Percentiles rank a stretch among this genome's conserved stretches.
Evolutionary conservation across 306 rosid genomes (phyloP).

Genomic region (Vicia faba): DNA sequence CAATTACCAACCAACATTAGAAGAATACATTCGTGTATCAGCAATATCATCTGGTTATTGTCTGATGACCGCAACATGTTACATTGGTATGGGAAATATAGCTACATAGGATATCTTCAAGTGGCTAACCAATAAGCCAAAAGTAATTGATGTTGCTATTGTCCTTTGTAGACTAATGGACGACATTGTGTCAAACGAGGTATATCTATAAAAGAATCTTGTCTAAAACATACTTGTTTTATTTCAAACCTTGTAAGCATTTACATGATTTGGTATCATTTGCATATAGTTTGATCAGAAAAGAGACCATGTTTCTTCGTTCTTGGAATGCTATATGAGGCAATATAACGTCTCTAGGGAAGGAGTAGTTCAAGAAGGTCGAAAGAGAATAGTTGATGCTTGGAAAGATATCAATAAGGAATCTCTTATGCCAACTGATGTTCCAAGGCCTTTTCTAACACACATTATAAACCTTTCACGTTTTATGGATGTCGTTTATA

Average conservation of each 20-base stretch:
- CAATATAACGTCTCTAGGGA: conserved; percentile 33
- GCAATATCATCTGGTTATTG: not conserved
- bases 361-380: conserved; percentile 27
- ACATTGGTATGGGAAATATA: conserved; percentile 38
- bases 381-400: conserved; percentile 5
- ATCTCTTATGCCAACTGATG: conserved; percentile 9
- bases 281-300: conserved; percentile 41
- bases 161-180: conserved; percentile 3
- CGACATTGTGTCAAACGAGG: conserved; percentile 50
- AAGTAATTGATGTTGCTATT: not conserved
- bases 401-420: conserved; percentile 53
- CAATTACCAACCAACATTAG: not conserved
- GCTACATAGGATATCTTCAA: conserved; percentile 30
- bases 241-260: not conserved
- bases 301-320: conserved; percentile 31
- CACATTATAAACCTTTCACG: conserved; percentile 9
- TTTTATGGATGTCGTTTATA: conserved; percentile 21
- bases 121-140: not conserved
- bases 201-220: not conserved
- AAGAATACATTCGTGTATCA: conserved; percentile 5
- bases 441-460: conserved; percentile 22
- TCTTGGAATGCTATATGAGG: conserved; percentile 42
- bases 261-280: not conserved
- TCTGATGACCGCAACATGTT: conserved; percentile 5
- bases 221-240: not conserved